Conservation (phyloP, 148 eudicot species). For the Beta vulgaris region DNA sequence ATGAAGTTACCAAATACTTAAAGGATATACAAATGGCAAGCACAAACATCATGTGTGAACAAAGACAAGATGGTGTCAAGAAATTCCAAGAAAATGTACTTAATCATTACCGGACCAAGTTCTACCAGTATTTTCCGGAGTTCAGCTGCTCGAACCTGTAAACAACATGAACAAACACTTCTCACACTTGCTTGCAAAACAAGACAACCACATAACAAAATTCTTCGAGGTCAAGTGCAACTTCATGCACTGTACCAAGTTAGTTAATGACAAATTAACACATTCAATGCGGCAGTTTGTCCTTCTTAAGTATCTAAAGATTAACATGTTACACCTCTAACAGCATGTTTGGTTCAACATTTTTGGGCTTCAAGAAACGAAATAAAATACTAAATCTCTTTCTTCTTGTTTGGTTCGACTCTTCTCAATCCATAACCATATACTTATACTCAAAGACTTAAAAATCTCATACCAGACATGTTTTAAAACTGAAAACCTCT, state of each 20-base stretch:
- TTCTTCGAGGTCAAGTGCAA: background rate
- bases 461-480: too few species aligned
- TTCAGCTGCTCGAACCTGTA: conserved; percentile 87
- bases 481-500: too few species aligned
- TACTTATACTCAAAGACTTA: too few species aligned
- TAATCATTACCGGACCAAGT: conserved; percentile 79
- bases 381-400: too few species aligned
- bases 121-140: conserved; percentile 76
- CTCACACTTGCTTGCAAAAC: background rate
- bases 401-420: too few species aligned
- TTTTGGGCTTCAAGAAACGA: too few species aligned
- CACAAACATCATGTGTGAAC: background rate
- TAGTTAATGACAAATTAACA: background rate
- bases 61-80: background rate
- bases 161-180: background rate
- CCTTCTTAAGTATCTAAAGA: background rate
- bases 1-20: background rate
- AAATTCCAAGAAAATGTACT: background rate
- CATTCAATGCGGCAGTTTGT: too few species aligned
- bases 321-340: background rate
- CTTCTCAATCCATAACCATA: too few species aligned
- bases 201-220: background rate
- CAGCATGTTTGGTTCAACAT: too few species aligned
- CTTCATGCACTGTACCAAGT: background rate
- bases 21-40: too few species aligned